A percentile compares a stretch with the other conserved stretches of the same genome.
These are phyloP conservation scores for Prinsepia uniflora DNA, from an alignment of 306 rosid species.

Conservation along the genomic window DNA sequence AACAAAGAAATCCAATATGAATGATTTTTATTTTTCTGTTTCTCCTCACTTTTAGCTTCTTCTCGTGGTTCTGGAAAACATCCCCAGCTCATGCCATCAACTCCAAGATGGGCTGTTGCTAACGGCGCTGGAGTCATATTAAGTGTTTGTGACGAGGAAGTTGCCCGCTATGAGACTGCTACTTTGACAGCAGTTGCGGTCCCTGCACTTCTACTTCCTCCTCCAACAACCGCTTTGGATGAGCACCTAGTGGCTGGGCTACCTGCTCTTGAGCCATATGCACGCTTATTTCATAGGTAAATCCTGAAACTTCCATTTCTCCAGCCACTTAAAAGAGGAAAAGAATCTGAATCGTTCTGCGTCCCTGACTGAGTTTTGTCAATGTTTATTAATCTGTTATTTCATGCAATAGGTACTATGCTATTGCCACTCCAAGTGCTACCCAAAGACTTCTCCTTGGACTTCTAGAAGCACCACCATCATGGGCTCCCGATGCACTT, in stretches of 20 bases:
- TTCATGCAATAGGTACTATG: conserved; percentile 63
- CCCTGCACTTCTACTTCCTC: conserved; percentile 97
- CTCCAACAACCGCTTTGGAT: conserved; percentile 94
- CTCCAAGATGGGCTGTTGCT: conserved; percentile 99
- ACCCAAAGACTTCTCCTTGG: conserved; percentile 99
- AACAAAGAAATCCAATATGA: neutral
- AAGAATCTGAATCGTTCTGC: conserved; percentile 6
- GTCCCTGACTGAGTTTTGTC: neutral
- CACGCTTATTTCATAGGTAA: conserved; percentile 93
- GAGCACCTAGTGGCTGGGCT: conserved; percentile 97
- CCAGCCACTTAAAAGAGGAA: neutral
- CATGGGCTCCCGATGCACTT: conserved; percentile 99
- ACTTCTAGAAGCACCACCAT: conserved; percentile 96
- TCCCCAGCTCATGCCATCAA: conserved; percentile 91
- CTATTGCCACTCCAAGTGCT: conserved; percentile 99
- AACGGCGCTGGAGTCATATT: conserved; percentile 98
- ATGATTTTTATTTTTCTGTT: conserved; percentile 22
- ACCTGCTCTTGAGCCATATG: conserved; percentile 99
- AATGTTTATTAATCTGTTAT: conserved; percentile 16
- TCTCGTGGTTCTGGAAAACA: conserved; percentile 97
- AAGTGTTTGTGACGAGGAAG: conserved; percentile 98
- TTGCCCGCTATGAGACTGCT: conserved; percentile 92
- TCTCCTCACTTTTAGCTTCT: conserved; percentile 43
- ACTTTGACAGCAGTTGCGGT: conserved; percentile 93
- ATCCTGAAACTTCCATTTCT: conserved; percentile 21